phyloP scores from a whole-genome alignment of 371 early-diverging fungal genomes.

The Mucor sp. region DNA sequence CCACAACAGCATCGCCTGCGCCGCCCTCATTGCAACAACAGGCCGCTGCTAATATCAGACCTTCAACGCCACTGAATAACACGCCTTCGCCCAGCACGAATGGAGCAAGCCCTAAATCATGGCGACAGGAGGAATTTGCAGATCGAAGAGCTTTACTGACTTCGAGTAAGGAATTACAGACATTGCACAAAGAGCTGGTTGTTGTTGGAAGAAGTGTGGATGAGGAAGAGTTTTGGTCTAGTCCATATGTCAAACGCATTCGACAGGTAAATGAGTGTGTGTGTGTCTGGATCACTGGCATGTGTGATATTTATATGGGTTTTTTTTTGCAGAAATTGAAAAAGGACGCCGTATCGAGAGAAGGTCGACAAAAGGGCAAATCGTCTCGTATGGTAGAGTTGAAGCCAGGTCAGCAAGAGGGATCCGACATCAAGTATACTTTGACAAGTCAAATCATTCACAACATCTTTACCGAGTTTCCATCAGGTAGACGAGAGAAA shows the following conservation, averaged over 20 bases:
- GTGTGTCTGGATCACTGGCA: background rate
- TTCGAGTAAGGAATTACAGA: constrained; percentile 68
- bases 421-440: constrained; percentile 82
- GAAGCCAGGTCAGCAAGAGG: constrained; percentile 76
- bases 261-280: constrained; percentile 26
- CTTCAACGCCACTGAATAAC: background rate
- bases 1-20: constrained; percentile 3
- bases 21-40: constrained; percentile 11
- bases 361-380: constrained; percentile 82
- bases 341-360: constrained; percentile 68
- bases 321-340: constrained; percentile 57
- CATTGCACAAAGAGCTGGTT: constrained; percentile 82
- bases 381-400: constrained; percentile 82
- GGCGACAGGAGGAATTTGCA: constrained; percentile 58
- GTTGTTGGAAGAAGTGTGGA: constrained; percentile 66
- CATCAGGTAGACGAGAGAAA: constrained; percentile 61
- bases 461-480: constrained; percentile 88
- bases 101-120: constrained; percentile 20
- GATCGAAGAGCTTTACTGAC: constrained; percentile 65
- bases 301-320: background rate
- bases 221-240: constrained; percentile 94
- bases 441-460: constrained; percentile 89
- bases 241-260: constrained; percentile 62
- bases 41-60: background rate
- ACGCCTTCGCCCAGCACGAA: constrained; percentile 18